Evolutionary conservation across 1,284 basidiomycete genomes (phyloP).

Genomic region (Ustilago hordei): DNA sequence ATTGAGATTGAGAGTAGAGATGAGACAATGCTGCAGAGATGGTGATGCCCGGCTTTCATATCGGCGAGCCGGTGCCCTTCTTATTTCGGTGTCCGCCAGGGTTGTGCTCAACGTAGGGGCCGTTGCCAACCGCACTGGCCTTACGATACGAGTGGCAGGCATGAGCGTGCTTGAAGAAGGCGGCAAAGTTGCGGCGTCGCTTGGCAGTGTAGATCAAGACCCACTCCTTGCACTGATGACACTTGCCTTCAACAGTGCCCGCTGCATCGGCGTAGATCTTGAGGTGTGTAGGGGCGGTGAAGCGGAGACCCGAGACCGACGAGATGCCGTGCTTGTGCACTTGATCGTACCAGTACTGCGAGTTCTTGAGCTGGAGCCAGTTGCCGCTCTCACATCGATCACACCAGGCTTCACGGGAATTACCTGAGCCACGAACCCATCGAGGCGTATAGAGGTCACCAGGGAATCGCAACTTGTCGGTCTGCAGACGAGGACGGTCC

Average conservation of each 20-base stretch:
- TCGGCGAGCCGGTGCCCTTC: slow-evolving; percentile 27
- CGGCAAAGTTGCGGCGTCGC: slow-evolving; percentile 52
- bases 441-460: slow-evolving; percentile 60
- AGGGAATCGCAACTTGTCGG: slow-evolving; percentile 57
- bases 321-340: slow-evolving; percentile 60
- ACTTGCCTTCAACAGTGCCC: slow-evolving; percentile 56
- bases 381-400: slow-evolving; percentile 57
- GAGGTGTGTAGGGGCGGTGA: slow-evolving; percentile 54
- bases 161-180: slow-evolving; percentile 58
- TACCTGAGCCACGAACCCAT: slow-evolving; percentile 58
- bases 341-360: slow-evolving; percentile 62
- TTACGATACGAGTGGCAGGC: slow-evolving; percentile 53
- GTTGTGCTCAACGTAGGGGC: slow-evolving; percentile 55
- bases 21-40: background rate
- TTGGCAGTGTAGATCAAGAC: slow-evolving; percentile 57
- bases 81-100: slow-evolving; percentile 49
- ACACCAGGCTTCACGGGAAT: slow-evolving; percentile 59
- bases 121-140: slow-evolving; percentile 50
- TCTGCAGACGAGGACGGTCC: slow-evolving; percentile 49
- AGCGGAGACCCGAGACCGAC: slow-evolving; percentile 53
- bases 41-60: background rate
- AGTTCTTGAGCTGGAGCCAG: slow-evolving; percentile 61
- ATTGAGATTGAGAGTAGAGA: background rate
- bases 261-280: slow-evolving; percentile 52
- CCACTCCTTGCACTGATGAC: slow-evolving; percentile 60